Percentiles rank a stretch among this genome's conserved stretches.
These are phyloP conservation scores for Lepidium aucheri DNA, from an alignment of 345 rosid genomes.

Conservation along the genomic window DNA sequence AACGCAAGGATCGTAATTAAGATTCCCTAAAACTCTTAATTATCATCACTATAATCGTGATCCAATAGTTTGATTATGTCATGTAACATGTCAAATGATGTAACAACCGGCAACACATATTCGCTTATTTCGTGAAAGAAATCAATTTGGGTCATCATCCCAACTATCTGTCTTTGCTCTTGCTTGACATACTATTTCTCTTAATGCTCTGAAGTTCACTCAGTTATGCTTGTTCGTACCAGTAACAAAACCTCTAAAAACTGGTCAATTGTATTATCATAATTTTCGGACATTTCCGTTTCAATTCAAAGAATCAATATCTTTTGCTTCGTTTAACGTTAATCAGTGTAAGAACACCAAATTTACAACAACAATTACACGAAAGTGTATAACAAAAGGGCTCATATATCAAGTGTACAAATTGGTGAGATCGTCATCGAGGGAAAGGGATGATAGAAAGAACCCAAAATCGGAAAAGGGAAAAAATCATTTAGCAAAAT, in stretches of 20 bases:
- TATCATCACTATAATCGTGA: not conserved
- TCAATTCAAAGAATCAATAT: not conserved
- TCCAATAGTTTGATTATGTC: not conserved
- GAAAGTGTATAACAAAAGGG: not conserved
- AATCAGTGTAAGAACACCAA: not conserved
- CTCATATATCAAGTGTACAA: constrained; percentile 28
- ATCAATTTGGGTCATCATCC: too few species aligned
- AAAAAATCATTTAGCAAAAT: not conserved
- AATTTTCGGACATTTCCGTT: not conserved
- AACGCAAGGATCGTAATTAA: constrained; percentile 68
- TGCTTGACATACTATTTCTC: not conserved
- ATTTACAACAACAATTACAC: not conserved
- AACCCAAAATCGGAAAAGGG: constrained; percentile 7
- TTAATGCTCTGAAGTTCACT: too few species aligned
- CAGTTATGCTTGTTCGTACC: too few species aligned
- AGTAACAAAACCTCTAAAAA: too few species aligned
- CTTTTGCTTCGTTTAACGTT: not conserved
- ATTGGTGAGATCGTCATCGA: constrained; percentile 23
- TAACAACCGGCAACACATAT: not conserved
- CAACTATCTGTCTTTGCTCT: too few species aligned
- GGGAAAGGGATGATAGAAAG: constrained; percentile 10
- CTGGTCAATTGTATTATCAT: too few species aligned
- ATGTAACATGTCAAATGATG: not conserved
- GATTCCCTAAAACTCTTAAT: not conserved
- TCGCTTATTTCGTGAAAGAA: not conserved